Base-by-base conservation (phyloP, 352 stramenopile species). In the Blastocystis sp. region DNA sequence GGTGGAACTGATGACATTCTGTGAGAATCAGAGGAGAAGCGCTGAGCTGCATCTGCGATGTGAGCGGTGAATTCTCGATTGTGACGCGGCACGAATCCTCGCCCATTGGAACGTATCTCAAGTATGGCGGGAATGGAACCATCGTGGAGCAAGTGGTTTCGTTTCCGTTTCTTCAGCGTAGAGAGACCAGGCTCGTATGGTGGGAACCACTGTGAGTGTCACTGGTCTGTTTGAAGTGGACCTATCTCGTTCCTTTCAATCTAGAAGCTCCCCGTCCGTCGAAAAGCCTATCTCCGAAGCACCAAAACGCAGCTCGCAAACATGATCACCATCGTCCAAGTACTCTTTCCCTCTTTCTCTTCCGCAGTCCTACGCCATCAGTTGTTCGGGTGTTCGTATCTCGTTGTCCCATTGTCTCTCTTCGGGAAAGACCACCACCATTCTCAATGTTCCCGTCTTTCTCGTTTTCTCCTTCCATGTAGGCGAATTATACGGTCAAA, bases 161-260 rank as follows among this genome's bases (percentile, higher is more conserved):
- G 3, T 14, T 16, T 59, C 51, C 7, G 11, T 32, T 59, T 3
- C 4, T 59, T 18, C n/a, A 27, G 29, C 16, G 0, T 34, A 78
- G 67, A 42, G 44, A 42, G 42, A 78, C 6, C 67, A 69, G 16
- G 67, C 88, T n/a, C 87, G 93, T 36, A 89, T 89, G 21, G 89
- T 94, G 9, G 95, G 95, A 1, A 98, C 96, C 1, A 98, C 94
- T 0, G 90, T 98, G 4, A 89, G 90, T n/a, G 91, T 97, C 0
- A 87, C 92, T 59, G 91, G 94, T 57, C 90, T 98, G 7, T 98
- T 98, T 89, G 91, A 94, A 16, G 57, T 67, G 2, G 11, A 24
- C 4, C 29, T 0, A n/a, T n/a, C 38, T 0, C 21, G 32, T 7
- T 4, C n/a, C 4, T 67, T 4, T 67, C 57, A 44, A 14, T 42